Evolutionary conservation across 208 protist genomes (phyloP), one percentile per base, ranked within the genome.

Genomic region (Trypanosomatidae sp.): DNA sequence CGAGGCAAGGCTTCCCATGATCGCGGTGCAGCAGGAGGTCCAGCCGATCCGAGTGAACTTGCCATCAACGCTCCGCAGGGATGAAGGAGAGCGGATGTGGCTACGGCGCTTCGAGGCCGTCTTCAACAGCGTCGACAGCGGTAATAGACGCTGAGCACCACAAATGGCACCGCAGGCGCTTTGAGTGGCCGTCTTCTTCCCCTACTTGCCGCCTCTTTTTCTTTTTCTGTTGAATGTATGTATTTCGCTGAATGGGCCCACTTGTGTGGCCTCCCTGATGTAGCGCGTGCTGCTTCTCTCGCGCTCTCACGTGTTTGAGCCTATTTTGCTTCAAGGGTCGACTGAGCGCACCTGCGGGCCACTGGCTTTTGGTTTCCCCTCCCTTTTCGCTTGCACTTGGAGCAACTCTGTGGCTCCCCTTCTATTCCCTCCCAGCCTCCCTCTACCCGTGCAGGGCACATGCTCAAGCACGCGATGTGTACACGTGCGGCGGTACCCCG

Each of bases 1-100:
- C 2, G 46, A 41, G 49, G 30, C 76, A 28, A 69, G 65, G 36
- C 66, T 88, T 30, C 80, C 83, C 9, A 71, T 68, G 28, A 62
- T 90, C 12, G 80, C 84, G 0, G 64, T 82, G 53, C 73, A 80
- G 17, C 84, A 92, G 67, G 60, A 81, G 13, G 62, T 92, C 30
- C 73, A 86, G 52, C 86, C 82, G 22, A 77, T 95, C n/a, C 70
- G 76, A 17, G 80, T 95, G 50, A 71, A 79, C 46, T 73, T 91
- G 47, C 86, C 86, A 7, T 83, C 78, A 0, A 87, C 86, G 2
- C 69, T 89, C n/a, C 62, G 71, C 36, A 58, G 68, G 8, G 78
- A 86, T 50, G 77, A 85, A 49, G 47, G 66, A 2, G 81, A 83
- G 62, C 77, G 77, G 53, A 64, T 77, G 73, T 78, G 76, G 74